phyloP scores from a whole-genome alignment of 768 basidiomycete genomes.

The Sporobolomyces phaffii region DNA sequence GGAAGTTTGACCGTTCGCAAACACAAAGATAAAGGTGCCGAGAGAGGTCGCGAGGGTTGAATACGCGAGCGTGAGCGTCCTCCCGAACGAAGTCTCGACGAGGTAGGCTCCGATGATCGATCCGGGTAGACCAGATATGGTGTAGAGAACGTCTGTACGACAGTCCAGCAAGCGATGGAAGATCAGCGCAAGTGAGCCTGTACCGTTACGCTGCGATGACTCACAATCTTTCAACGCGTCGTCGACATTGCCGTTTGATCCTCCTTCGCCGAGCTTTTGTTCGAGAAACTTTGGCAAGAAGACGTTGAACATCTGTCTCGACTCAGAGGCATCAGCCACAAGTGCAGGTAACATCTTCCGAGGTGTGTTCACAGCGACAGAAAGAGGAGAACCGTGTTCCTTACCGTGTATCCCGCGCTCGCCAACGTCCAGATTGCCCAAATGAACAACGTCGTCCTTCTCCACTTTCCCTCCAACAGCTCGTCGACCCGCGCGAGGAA shows the following conservation, averaged over 20 bases:
- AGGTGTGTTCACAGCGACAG: too few species aligned
- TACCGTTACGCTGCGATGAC: constrained; percentile 64
- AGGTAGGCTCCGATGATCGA: constrained; percentile 75
- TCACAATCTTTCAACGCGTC: constrained; percentile 74
- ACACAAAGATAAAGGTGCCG: constrained; percentile 65
- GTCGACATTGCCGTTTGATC: constrained; percentile 48
- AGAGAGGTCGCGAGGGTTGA: constrained; percentile 70
- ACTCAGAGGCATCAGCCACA: background rate
- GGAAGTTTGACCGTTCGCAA: constrained; percentile 56
- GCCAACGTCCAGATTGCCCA: constrained; percentile 73
- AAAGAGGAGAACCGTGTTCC: background rate
- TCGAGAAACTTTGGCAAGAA: constrained; percentile 82
- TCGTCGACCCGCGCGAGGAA: constrained; percentile 65
- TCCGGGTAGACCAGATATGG: constrained; percentile 31
- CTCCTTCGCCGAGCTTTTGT: constrained; percentile 48
- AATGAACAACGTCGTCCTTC: constrained; percentile 66
- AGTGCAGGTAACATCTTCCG: too few species aligned
- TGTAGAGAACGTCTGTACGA: constrained; percentile 18
- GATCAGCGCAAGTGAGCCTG: too few species aligned
- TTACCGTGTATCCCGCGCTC: constrained; percentile 57
- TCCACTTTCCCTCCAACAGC: constrained; percentile 71
- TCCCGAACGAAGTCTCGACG: constrained; percentile 63
- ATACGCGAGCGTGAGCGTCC: constrained; percentile 61
- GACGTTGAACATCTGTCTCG: constrained; percentile 90
- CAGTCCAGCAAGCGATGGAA: background rate